Percentiles rank a stretch among this genome's conserved stretches.
These are phyloP conservation scores for Trichosporon asahii DNA, from an alignment of 1,284 basidiomycete species.

Conservation along the genomic window DNA sequence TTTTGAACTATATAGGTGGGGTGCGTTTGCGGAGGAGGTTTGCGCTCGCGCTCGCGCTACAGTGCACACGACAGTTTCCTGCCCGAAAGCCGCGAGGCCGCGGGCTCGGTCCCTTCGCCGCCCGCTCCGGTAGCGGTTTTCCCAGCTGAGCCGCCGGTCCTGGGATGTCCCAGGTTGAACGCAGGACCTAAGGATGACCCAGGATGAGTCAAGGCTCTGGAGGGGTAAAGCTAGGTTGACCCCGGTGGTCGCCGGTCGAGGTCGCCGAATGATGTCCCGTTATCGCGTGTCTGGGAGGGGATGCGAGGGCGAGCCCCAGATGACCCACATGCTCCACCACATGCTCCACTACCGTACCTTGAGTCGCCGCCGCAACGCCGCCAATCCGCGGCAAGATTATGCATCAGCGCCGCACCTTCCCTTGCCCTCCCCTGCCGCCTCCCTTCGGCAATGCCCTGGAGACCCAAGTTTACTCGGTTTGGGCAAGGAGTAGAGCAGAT, in stretches of 20 bases:
- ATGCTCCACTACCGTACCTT: not conserved
- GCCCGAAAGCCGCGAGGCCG: too few relatives aligned
- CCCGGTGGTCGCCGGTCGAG: not conserved
- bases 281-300: not conserved
- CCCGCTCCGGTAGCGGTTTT: not conserved
- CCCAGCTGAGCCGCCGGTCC: not conserved
- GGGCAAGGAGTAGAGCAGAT: not conserved
- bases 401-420: not conserved
- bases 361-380: not conserved
- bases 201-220: not conserved
- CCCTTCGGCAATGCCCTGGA: not conserved
- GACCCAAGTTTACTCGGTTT: not conserved
- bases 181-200: not conserved
- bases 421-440: not conserved
- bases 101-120: not conserved
- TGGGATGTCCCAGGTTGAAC: too few relatives aligned
- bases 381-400: not conserved
- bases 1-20: not conserved
- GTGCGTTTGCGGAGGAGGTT: not conserved
- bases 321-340: conserved; percentile 1
- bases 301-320: not conserved
- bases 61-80: not conserved
- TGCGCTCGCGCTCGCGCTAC: too few relatives aligned
- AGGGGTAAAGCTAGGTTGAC: not conserved
- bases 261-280: not conserved